A percentile compares a stretch with the other conserved stretches of the same genome.
Evolutionary conservation across 2,329 filamentous ascomycete species (phyloP).

Genomic region (Truncatella angustata): DNA sequence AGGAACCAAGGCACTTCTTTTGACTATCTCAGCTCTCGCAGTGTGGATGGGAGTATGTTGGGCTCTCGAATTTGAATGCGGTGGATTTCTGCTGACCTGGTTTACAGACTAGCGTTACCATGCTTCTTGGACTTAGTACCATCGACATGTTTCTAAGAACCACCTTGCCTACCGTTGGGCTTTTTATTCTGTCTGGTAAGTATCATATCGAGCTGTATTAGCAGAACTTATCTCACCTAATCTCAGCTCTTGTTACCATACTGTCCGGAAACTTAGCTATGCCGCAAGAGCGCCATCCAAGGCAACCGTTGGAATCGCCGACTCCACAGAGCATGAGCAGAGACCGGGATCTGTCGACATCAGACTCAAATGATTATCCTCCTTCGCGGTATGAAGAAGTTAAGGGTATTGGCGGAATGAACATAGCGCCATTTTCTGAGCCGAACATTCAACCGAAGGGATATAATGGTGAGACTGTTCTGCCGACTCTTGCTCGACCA

Average conservation of each 20-base stretch:
- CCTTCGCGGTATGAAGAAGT: slow-evolving; percentile 48
- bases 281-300: slow-evolving; percentile 26
- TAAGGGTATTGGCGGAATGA: slow-evolving; percentile 38
- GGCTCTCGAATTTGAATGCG: no score
- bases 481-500: slow-evolving; percentile 37
- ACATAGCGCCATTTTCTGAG: slow-evolving; percentile 36
- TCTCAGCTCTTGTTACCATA: slow-evolving; percentile 37
- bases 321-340: slow-evolving; percentile 34
- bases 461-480: slow-evolving; percentile 24
- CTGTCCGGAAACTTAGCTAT: slow-evolving; percentile 33
- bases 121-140: slow-evolving; percentile 46
- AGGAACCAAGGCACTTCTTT: slow-evolving; percentile 37
- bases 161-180: slow-evolving; percentile 48
- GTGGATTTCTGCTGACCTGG: no score
- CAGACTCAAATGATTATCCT: slow-evolving; percentile 39
- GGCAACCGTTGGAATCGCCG: slow-evolving; percentile 38
- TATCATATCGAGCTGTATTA: no score
- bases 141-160: slow-evolving; percentile 45
- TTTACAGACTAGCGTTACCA: slow-evolving; percentile 46
- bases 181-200: slow-evolving; percentile 49
- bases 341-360: slow-evolving; percentile 39
- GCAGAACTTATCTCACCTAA: no score
- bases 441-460: slow-evolving; percentile 17
- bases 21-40: slow-evolving; percentile 42
- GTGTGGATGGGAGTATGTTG: slow-evolving; percentile 53